Evolutionary conservation across 1,139 yeast genomes (phyloP).

Genomic region (Scheffersomyces quercinus): DNA sequence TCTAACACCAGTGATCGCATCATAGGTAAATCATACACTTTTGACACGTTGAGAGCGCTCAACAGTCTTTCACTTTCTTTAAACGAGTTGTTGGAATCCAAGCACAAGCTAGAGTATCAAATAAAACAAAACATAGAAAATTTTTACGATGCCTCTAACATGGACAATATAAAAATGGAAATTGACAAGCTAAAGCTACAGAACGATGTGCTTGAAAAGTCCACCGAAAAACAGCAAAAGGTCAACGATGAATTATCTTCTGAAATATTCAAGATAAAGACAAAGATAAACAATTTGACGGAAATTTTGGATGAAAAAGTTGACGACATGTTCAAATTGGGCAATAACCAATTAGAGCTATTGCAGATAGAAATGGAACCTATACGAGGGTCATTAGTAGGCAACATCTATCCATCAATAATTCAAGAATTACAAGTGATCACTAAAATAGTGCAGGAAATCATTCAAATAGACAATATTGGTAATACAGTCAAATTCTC

Average conservation of each 20-base stretch:
- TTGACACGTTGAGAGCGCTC: slow-evolving; percentile 35
- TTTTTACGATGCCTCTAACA: slow-evolving; percentile 10
- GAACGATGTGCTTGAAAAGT: slow-evolving; percentile 13
- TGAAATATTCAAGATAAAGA: slow-evolving; percentile 25
- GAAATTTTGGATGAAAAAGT: slow-evolving; percentile 19
- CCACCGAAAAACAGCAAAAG: slow-evolving; percentile 21
- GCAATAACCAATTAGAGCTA: slow-evolving; percentile 28
- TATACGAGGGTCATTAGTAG: slow-evolving; percentile 22
- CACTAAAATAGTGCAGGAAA: slow-evolving; percentile 22
- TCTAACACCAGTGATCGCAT: neutral
- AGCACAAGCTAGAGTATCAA: slow-evolving; percentile 11
- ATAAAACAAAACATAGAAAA: slow-evolving; percentile 12
- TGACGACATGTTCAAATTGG: slow-evolving; percentile 15
- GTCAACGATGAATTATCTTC: slow-evolving; percentile 28
- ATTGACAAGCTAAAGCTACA: slow-evolving; percentile 3
- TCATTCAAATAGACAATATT: slow-evolving; percentile 29
- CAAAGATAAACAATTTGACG: slow-evolving; percentile 23
- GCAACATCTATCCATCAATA: slow-evolving; percentile 24
- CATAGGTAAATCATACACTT: neutral
- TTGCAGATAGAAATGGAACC: slow-evolving; percentile 31
- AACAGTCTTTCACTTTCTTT: slow-evolving; percentile 31
- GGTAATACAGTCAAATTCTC: slow-evolving; percentile 25
- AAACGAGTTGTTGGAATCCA: slow-evolving; percentile 26
- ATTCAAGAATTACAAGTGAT: slow-evolving; percentile 16
- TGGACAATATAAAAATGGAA: slow-evolving; percentile 8